Percentiles rank a stretch among this genome's conserved stretches.
Conservation (phyloP, 2,329 filamentous ascomycete genomes). For the Calonectria pseudoturangicola region DNA sequence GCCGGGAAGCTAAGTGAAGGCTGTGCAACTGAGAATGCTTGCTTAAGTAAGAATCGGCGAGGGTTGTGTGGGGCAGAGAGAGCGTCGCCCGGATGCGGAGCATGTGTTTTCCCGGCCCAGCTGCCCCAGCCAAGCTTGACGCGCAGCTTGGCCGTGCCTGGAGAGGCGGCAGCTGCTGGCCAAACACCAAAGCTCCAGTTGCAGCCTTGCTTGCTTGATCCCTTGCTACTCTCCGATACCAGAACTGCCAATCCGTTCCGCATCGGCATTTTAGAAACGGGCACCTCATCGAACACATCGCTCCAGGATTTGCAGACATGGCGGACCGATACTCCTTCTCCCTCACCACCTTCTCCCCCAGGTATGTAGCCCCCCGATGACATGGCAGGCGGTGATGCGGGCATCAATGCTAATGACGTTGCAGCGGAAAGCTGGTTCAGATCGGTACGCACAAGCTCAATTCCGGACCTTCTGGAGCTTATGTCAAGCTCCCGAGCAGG, state of each 20-base stretch:
- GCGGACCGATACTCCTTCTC: conserved; percentile 99
- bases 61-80: conserved; percentile 40
- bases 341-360: conserved; percentile 99
- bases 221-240: conserved; percentile 43
- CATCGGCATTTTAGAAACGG: conserved; percentile 39
- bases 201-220: conserved; percentile 55
- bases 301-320: conserved; percentile 74
- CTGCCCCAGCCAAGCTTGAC: conserved; percentile 58
- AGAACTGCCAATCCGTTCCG: conserved; percentile 50
- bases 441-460: conserved; percentile 76
- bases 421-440: conserved; percentile 98
- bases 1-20: conserved; percentile 49
- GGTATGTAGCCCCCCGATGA: conserved; percentile 75
- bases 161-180: conserved; percentile 56
- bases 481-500: not conserved
- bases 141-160: conserved; percentile 63
- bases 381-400: conserved; percentile 47
- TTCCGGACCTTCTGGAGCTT: conserved; percentile 2
- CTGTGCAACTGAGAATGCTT: conserved; percentile 41
- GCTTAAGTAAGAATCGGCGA: conserved; percentile 35
- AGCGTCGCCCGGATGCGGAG: conserved; percentile 50
- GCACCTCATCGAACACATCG: conserved; percentile 34
- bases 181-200: conserved; percentile 60
- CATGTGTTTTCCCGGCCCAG: conserved; percentile 54
- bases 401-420: conserved; percentile 65